A percentile compares a stretch with the other conserved stretches of the same genome.
phyloP scores from a whole-genome alignment of 2,329 filamentous ascomycete species.

The Alternaria sp. region DNA sequence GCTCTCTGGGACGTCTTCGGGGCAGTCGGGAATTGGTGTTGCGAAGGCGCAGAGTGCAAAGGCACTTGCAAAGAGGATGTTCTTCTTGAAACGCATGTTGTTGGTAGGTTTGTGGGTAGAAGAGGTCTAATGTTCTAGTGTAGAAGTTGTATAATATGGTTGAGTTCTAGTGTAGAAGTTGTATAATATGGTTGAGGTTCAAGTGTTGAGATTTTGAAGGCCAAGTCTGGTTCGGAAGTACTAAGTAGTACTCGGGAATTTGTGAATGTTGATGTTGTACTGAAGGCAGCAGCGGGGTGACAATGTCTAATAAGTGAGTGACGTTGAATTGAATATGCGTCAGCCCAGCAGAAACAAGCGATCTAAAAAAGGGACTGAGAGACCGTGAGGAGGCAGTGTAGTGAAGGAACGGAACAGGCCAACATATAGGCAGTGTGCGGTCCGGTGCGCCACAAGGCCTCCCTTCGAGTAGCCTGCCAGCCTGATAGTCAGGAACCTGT shows the following conservation, averaged over 20 bases:
- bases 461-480: constrained; percentile 11
- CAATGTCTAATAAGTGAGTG: constrained; percentile 17
- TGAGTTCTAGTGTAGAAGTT: background rate
- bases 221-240: background rate
- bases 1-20: constrained; percentile 10
- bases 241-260: background rate
- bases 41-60: constrained; percentile 52
- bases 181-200: background rate
- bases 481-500: constrained; percentile 5
- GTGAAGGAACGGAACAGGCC: constrained; percentile 14
- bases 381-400: constrained; percentile 27
- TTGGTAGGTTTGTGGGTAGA: constrained; percentile 9
- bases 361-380: constrained; percentile 22
- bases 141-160: background rate
- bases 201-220: background rate
- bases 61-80: constrained; percentile 34
- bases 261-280: background rate
- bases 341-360: constrained; percentile 24
- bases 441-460: constrained; percentile 10
- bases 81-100: constrained; percentile 40
- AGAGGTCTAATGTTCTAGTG: background rate
- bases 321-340: constrained; percentile 20
- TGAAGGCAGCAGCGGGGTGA: background rate
- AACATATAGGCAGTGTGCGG: constrained; percentile 22
- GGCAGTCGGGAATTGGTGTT: constrained; percentile 28